phyloP scores from a whole-genome alignment of 2,329 filamentous ascomycete species.

The Diaporthe humulicola region DNA sequence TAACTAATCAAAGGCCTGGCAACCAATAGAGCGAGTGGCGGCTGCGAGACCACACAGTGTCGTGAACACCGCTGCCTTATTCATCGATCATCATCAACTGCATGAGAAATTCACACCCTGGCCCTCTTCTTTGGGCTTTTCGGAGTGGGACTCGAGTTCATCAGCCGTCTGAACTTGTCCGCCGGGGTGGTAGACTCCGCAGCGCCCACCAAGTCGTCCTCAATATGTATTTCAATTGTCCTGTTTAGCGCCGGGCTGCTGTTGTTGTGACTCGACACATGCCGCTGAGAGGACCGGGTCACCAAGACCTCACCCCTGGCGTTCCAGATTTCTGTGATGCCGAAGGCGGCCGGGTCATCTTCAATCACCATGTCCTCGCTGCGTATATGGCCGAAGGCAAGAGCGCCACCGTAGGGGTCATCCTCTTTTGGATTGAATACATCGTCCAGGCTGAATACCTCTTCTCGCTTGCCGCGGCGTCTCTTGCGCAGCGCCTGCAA shows the following conservation, averaged over 20 bases:
- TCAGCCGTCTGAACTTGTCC: conserved; percentile 30
- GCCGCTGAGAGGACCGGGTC: background rate
- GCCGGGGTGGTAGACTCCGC: conserved; percentile 10
- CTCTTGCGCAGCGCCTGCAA: background rate
- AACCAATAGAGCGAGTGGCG: too few species aligned
- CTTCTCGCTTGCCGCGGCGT: background rate
- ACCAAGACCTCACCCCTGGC: background rate
- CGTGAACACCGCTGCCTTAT: background rate
- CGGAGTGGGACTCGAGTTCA: background rate
- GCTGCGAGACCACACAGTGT: background rate
- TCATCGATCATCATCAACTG: background rate
- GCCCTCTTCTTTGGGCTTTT: background rate
- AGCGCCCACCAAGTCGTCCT: conserved; percentile 24
- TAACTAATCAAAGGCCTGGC: background rate
- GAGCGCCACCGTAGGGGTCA: background rate
- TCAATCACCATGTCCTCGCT: background rate
- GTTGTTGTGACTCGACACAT: background rate
- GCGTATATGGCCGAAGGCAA: background rate
- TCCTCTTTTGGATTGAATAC: conserved; percentile 2
- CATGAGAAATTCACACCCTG: background rate
- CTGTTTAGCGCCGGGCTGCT: conserved; percentile 10
- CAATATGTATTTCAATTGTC: conserved; percentile 21
- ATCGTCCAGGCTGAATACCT: background rate
- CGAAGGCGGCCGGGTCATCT: conserved; percentile 1
- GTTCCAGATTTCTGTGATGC: conserved; percentile 12